Percentiles rank a stretch among this genome's conserved stretches.
Conservation (phyloP, 768 basidiomycete genomes). For the Russula lepida region DNA sequence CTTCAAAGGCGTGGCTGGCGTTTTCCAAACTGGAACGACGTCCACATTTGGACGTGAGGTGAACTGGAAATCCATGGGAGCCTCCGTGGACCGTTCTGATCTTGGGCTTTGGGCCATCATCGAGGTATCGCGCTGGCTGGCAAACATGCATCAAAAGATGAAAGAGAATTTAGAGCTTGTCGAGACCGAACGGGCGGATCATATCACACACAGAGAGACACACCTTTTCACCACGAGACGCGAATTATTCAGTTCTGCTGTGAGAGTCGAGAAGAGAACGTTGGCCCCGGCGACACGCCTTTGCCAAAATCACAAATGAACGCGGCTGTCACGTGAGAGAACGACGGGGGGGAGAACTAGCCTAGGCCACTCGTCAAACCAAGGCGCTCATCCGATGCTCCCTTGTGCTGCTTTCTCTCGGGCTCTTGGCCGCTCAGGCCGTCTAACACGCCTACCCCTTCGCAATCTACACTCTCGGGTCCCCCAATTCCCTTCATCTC, state of each 20-base stretch:
- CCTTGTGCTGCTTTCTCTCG: conserved; percentile 23
- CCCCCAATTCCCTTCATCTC: conserved; percentile 40
- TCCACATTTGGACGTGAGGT: conserved; percentile 52
- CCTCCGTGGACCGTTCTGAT: conserved; percentile 55
- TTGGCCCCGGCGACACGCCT: neutral
- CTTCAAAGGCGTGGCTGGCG: conserved; percentile 54
- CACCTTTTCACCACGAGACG: conserved; percentile 3
- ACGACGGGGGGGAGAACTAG: neutral
- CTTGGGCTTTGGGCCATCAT: conserved; percentile 8
- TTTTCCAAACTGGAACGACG: conserved; percentile 55
- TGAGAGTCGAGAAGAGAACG: neutral
- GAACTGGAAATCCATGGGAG: conserved; percentile 87
- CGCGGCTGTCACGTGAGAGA: conserved; percentile 16
- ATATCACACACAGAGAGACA: neutral
- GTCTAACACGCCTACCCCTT: neutral
- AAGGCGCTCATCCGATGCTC: neutral
- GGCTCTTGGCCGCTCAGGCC: neutral
- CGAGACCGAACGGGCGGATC: neutral
- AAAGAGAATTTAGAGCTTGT: neutral
- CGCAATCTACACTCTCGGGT: neutral
- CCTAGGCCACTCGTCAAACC: neutral
- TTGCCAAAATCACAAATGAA: neutral
- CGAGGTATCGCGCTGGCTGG: neutral
- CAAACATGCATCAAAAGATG: conserved; percentile 8
- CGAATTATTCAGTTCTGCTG: too few species aligned